phyloP scores from a whole-genome alignment of 2,329 filamentous ascomycete genomes.

The Metarhizium brunneum region DNA sequence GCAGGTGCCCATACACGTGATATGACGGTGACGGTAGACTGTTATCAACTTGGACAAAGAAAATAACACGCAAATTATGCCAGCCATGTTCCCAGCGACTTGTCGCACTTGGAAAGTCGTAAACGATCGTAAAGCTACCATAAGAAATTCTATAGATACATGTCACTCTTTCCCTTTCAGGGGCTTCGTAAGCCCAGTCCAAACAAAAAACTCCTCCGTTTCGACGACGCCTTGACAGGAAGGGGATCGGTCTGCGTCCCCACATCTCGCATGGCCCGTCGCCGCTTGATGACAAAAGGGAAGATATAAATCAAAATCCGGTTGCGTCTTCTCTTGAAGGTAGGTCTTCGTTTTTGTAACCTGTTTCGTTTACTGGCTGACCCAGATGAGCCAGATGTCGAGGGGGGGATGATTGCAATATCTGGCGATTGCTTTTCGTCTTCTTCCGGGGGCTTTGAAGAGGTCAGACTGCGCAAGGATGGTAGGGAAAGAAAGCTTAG shows the following conservation, averaged over 20 bases:
- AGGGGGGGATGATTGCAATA: not conserved
- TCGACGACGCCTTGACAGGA: not conserved
- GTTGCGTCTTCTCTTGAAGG: not conserved
- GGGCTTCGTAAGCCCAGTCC: not conserved
- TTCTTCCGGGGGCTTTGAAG: not conserved
- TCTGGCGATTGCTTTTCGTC: not conserved
- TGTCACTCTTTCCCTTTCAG: not conserved
- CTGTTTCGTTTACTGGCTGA: not conserved
- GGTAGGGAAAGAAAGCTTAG: not conserved
- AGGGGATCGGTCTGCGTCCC: conserved; percentile 1
- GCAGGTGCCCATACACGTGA: too few relatives aligned
- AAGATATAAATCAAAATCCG: not conserved
- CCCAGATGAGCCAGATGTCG: not conserved
- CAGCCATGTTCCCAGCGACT: not conserved
- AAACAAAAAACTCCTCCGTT: not conserved
- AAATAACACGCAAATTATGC: not conserved
- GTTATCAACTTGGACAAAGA: not conserved
- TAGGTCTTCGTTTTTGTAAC: not conserved
- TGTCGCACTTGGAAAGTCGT: not conserved
- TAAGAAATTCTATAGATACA: not conserved
- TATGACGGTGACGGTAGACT: too few relatives aligned
- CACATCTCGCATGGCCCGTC: conserved; percentile 1
- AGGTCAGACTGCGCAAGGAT: not conserved
- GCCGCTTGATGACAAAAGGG: not conserved
- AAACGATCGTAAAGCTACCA: not conserved